Conservation (phyloP, 2,329 filamentous ascomycete species). For the Fusarium cicatricum region DNA sequence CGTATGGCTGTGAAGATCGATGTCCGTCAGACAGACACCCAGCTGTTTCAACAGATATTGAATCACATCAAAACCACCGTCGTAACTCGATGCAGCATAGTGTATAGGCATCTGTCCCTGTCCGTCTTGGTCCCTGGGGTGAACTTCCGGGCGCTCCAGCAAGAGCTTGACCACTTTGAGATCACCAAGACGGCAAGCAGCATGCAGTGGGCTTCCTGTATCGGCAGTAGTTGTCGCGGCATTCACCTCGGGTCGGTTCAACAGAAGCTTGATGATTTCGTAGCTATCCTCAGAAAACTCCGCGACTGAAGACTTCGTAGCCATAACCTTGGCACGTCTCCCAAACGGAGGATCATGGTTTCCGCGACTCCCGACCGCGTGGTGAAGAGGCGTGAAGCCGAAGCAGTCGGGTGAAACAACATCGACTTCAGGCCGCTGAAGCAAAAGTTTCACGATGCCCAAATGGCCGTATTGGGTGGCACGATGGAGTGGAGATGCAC, state of each 20-base stretch:
- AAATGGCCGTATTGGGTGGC: background rate
- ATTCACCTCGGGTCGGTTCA: background rate
- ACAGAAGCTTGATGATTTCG: conserved; percentile 6
- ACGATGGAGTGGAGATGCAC: background rate
- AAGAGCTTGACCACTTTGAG: background rate
- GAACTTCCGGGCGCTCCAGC: conserved; percentile 8
- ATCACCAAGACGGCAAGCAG: conserved; percentile 3
- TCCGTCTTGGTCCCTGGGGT: background rate
- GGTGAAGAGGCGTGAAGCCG: conserved; percentile 2
- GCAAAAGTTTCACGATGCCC: conserved; percentile 1
- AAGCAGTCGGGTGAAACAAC: background rate
- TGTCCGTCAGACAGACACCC: background rate
- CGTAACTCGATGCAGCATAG: background rate
- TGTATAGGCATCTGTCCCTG: conserved; percentile 15
- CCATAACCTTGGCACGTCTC: too few species aligned
- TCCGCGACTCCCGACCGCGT: conserved; percentile 5
- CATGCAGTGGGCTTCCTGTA: conserved; percentile 1
- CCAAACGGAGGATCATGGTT: background rate
- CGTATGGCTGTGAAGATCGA: conserved; percentile 1
- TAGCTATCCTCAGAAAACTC: background rate
- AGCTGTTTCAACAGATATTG: background rate
- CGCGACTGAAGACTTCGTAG: too few species aligned
- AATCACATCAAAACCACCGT: background rate
- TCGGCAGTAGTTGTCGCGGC: background rate
- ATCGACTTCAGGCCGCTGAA: background rate